Conservation (phyloP, 495 filamentous ascomycete species). For the Thozetella sp. region DNA sequence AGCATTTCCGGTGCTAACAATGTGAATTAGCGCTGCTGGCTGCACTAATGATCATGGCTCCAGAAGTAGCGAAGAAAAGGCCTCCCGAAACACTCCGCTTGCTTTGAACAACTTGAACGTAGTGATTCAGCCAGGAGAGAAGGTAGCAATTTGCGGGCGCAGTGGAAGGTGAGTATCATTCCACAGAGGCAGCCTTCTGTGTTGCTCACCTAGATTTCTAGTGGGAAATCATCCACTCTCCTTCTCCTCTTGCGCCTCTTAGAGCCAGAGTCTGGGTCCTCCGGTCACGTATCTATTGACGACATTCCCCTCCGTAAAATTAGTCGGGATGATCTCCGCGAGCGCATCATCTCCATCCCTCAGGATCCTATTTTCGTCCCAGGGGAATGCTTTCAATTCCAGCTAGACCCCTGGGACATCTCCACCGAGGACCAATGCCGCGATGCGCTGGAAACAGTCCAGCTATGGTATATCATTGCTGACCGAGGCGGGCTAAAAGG, state of each 20-base stretch:
- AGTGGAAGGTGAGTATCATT: constrained; percentile 20
- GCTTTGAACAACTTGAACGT: constrained; percentile 24
- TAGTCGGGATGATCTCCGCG: constrained; percentile 18
- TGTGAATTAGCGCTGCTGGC: no score
- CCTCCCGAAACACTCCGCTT: constrained; percentile 1
- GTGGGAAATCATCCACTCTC: constrained; percentile 35
- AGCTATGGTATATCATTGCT: constrained; percentile 48
- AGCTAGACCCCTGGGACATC: constrained; percentile 39
- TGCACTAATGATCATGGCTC: no score
- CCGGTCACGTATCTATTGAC: constrained; percentile 21
- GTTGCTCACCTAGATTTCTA: constrained; percentile 1
- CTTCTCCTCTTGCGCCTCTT: constrained; percentile 33
- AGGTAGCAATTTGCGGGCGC: constrained; percentile 35
- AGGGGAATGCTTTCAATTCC: constrained; percentile 35
- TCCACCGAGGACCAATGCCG: constrained; percentile 40
- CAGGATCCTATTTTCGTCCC: constrained; percentile 63
- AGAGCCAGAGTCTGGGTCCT: constrained; percentile 16
- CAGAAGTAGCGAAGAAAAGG: not conserved
- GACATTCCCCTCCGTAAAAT: constrained; percentile 22
- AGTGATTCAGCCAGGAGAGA: constrained; percentile 26
- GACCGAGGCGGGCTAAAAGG: constrained; percentile 53
- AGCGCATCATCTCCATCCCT: constrained; percentile 40
- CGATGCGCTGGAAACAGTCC: constrained; percentile 48
- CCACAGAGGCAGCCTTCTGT: not conserved
- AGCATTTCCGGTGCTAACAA: no score